Evolutionary conservation across 192 early-diverging fungal genomes (phyloP), one percentile per base, ranked within the genome.

Genomic region (Linnemannia exigua): DNA sequence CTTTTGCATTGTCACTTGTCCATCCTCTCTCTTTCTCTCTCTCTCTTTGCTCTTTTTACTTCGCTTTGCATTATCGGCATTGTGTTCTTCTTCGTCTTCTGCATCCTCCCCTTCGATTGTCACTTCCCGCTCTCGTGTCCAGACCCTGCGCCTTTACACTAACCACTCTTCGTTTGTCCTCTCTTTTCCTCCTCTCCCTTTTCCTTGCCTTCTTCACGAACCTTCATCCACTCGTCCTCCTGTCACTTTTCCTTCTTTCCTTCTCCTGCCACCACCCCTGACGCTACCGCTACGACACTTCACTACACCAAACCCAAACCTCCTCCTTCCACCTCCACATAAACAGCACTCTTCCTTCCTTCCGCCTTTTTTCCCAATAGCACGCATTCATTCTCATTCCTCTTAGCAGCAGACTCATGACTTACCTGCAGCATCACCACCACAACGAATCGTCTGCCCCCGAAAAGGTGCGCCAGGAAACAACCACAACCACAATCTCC

Each of bases 401-500:
- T 63, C 58, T 6, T 9, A 15, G 31, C 58, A 31, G 12, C 8
- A 63, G 11, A 63, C 58, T 25, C 79, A 86, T 86, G 84, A 86
- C 84, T 44, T 86, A 80, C 71, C 78, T 70, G 51, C 77, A 79
- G 28, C 77, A 73, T 38, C 75, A 72, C 20, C 69, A 33, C 47
- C 73, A 72, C 31, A 25, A 47, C 50, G 72, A 79, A 19, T 79
- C 76, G 31, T 41, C 74, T 17, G 68, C 58, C 33, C 77, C 77
- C 58, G 84, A 86, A 48, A 86, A 86, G 79, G 51, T 86, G 47
- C 84, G 79, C 61, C 67, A 86, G 48, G 84, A 86, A 74, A 86
- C 84, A 5, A 86, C 78, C 19, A 86, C 84, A 1, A 86, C 84
- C 0, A 85, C 83, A 11, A 76, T 85, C 50, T 81, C 77, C 17